Evolutionary conservation across 164 flowering plant species (phyloP), one percentile per base, ranked within the genome.

Genomic region (Euptelea pleiosperma): DNA sequence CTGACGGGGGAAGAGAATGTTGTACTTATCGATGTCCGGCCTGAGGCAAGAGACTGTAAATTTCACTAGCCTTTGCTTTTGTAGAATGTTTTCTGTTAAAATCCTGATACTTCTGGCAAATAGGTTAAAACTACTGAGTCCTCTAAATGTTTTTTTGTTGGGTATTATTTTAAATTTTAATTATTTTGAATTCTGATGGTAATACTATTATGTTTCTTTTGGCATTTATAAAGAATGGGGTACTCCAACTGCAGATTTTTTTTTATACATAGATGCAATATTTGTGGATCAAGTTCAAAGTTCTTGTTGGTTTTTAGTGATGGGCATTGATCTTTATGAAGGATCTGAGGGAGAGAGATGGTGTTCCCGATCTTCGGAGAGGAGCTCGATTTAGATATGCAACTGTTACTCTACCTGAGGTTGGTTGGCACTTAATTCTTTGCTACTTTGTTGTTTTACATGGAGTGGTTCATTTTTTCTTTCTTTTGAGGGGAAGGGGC

Each of bases 21-120:
- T 39, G 78, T 80, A 19, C 90, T 93, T 35, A 75, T 90, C 62
- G 98, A 93, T 78, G 74, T 90, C 77, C 79, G 98, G 80, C 83
- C 92, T 59, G 98, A 93, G 97, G 98, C 89, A 89, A 93, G 98
- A 70, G 71, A 76, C 66, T 74, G 83, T 81, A 74, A 77, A 72
- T 52, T 72, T 74, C 71, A 82, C 60, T 68, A 62, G 81, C 79
- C 81, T 79, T 69, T 72, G 70, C 64, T 74, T 74, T 48, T 19
- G 9, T 16, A 19, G 19, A 30, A 8, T 16, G 45, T n/a, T 58
- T 49, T 22, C 14, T 34, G n/a, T 34, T 44, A 25, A 40, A 53
- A 36, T 46, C 42, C 21, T 46, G 41, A 16, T 64, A 33, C 18
- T 41, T 25, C 9, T 34, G 2, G 44, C 28, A 22, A 18, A 41